Base-by-base conservation (phyloP, 192 early-diverging fungal species). In the Gigaspora rosea region DNA sequence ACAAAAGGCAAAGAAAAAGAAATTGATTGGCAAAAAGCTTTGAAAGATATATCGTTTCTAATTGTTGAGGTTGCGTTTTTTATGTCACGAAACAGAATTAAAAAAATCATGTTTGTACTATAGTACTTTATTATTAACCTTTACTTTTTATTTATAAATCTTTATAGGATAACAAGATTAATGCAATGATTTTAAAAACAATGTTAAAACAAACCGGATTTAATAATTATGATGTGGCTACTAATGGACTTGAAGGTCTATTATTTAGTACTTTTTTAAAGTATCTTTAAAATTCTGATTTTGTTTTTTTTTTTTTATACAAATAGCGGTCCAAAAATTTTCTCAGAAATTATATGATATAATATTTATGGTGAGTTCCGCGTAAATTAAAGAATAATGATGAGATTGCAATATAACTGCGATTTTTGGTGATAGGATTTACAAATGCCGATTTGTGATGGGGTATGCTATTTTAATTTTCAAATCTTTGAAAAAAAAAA, bases 151-250 rank as follows among this genome's bases (percentile, higher is more conserved):
- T 66, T 66, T 41, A 33, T 15, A 63, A 64, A 11, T 64, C 2
- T 18, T 47, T 9, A 66, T 47, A 66, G 64, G 64, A 66, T 66
- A 66, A 66, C 36, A 66, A 66, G 18, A 66, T 66, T 18, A 66
- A 66, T 20, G 64, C 33, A 36, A 66, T 66, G 64, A 66, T 66
- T 41, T 66, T 66, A 66, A 63, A 13, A 33, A 63, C 61, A 11
- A 63, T 63, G 61, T 66, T 46, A 66, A 66, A 46, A 47, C 64
- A 66, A 66, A 12, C 64, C 2, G 61, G 61, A 33, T 63, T 33
- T 33, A 16, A 16, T 35, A 63, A 63, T 35, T 63, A 15, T 15
- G 61, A 63, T 63, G n/a, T 63, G 6, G 61, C 61, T 15, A 32
- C 27, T 35, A 63, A 63, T 63, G 61, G 61, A 9, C 61, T 63